Evolutionary conservation across 2,329 filamentous ascomycete species (phyloP).

Genomic region (Microdochium nivale): DNA sequence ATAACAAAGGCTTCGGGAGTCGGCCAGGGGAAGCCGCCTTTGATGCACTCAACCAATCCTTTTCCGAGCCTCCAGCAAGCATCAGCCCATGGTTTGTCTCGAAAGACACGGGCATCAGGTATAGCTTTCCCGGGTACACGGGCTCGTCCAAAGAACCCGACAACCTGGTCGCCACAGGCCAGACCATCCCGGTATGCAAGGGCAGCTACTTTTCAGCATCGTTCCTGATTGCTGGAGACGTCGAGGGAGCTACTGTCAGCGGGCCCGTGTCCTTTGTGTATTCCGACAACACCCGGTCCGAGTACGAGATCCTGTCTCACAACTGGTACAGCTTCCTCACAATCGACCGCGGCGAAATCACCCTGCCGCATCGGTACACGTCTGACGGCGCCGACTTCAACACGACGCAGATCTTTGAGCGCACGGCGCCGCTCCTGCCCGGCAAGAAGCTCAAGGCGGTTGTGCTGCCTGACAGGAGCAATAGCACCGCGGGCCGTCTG

Average conservation of each 20-base stretch:
- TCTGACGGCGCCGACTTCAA: slow-evolving; percentile 30
- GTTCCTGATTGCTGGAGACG: slow-evolving; percentile 32
- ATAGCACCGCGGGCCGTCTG: slow-evolving; percentile 24
- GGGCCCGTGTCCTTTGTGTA: slow-evolving; percentile 33
- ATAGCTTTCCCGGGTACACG: slow-evolving; percentile 32
- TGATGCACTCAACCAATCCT: slow-evolving; percentile 30
- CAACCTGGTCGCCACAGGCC: slow-evolving; percentile 33
- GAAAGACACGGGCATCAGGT: slow-evolving; percentile 28
- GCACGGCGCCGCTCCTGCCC: slow-evolving; percentile 25
- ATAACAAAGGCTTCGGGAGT: slow-evolving; percentile 38
- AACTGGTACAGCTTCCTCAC: slow-evolving; percentile 34
- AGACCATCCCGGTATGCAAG: slow-evolving; percentile 24
- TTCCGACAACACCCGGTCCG: slow-evolving; percentile 27
- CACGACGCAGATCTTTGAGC: slow-evolving; percentile 35
- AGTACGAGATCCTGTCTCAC: slow-evolving; percentile 31
- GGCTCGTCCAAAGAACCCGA: slow-evolving; percentile 19
- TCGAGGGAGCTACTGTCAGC: slow-evolving; percentile 25
- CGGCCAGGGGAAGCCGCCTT: slow-evolving; percentile 36
- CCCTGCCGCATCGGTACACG: slow-evolving; percentile 32
- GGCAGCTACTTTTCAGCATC: slow-evolving; percentile 30
- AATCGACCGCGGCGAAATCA: slow-evolving; percentile 35
- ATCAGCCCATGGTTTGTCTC: slow-evolving; percentile 26
- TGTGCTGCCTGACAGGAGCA: slow-evolving; percentile 28
- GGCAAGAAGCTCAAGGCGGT: slow-evolving; percentile 28
- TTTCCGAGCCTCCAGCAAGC: slow-evolving; percentile 22